Percentiles rank a stretch among this genome's conserved stretches.
Conservation (phyloP, 495 filamentous ascomycete species). For the Zalerion maritima region DNA sequence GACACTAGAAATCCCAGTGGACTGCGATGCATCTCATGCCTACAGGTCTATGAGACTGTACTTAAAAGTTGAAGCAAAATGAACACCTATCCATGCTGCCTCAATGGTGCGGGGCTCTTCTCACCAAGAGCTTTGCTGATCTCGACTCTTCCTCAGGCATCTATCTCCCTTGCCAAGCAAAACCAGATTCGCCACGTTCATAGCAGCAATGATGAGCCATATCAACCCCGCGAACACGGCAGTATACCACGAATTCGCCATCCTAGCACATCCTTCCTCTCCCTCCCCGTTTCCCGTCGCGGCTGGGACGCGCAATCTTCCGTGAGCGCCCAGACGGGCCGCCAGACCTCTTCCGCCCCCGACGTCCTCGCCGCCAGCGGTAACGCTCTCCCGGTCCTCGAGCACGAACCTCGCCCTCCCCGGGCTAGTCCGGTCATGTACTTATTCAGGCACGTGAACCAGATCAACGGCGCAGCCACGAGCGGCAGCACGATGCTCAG, state of each 20-base stretch:
- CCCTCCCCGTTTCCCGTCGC: conserved; percentile 6
- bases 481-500: conserved; percentile 72
- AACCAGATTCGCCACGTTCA: conserved; percentile 62
- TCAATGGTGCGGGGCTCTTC: background rate
- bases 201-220: conserved; percentile 53
- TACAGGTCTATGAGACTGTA: no score
- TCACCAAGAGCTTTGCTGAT: background rate
- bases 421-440: conserved; percentile 60
- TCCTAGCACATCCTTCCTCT: conserved; percentile 24
- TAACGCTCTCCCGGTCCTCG: conserved; percentile 9
- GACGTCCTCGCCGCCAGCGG: conserved; percentile 11
- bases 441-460: conserved; percentile 65
- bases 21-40: no score
- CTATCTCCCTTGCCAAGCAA: conserved; percentile 46
- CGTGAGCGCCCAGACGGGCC: background rate
- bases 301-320: no score
- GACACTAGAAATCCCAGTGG: no score
- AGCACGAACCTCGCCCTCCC: conserved; percentile 18
- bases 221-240: conserved; percentile 40
- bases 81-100: no score
- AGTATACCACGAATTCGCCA: conserved; percentile 48
- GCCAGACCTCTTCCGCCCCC: conserved; percentile 10
- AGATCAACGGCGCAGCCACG: conserved; percentile 69
- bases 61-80: no score
- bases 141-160: conserved; percentile 11